Base-by-base conservation (phyloP, 2,329 filamentous ascomycete species). In the Pestalotiopsis sp. region DNA sequence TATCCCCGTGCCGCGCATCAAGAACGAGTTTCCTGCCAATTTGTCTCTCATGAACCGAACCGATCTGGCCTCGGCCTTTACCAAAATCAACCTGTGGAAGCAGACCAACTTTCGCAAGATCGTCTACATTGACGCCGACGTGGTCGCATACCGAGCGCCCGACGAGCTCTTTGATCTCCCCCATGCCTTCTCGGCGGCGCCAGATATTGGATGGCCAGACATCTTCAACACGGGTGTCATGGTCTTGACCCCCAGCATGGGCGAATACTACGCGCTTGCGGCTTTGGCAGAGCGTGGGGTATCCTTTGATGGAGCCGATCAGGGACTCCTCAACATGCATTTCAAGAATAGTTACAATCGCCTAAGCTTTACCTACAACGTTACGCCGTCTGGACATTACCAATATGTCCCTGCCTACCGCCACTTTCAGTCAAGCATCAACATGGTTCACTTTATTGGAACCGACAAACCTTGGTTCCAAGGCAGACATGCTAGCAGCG, bases 201-300 rank as follows among this genome's bases (percentile, higher is more conserved):
- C 96, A 39, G 96, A 99, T 80, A 94, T 98, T 75, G 96, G 96
- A 74, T 99, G 96, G 96, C 96, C 96, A 41, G 96, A 99, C 82
- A 88, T 95, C 70, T 98, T 98, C 89, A 99, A 99, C 82, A 94
- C 93, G n/a, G 96, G 96, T 76, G 90, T 99, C 74, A 97, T 99
- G 94, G 94, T 94, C 45, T 82, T 99, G 69, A 91, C 87, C 17
- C 96, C 96, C 41, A 92, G 95, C 80, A 85, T 95, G 87, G 92
- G 91, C 68, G 95, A 97, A 73, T 98, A 95, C 81, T 91, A 94
- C 81, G 92, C 93, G 57, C 86, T 99, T 77, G 85, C 90, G 72
- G 93, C 93, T 71, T 90, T 98, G 86, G 94, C 96, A 31, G 88
- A 94, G 74, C 87, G 91, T 67, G 95, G 95, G 31, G 93, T 95